Evolutionary conservation across 176 grass and related monocot genomes (phyloP), one percentile per base, ranked within the genome.

Genomic region (Musa acuminata): DNA sequence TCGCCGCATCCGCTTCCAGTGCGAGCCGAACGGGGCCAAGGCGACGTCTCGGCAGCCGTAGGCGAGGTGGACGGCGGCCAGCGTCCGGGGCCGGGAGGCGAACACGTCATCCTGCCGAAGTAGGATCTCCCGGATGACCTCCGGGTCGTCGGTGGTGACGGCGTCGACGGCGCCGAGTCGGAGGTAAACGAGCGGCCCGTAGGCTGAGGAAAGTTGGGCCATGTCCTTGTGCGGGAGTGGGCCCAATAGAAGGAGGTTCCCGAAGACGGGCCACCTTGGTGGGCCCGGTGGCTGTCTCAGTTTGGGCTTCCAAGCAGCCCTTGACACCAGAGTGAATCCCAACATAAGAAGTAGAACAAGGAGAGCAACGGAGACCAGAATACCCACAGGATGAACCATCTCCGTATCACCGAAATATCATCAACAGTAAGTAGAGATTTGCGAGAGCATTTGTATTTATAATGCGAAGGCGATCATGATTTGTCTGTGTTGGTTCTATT

Each of bases 71-170:
- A 85, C 76, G 20, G 88, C 90, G n/a, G 94, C 84, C 9, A 91
- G 72, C 53, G 90, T 93, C 52, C 86, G 82, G 69, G 94, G 90
- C 24, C 94, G 82, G 13, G 94, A 98, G 43, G 90, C 94, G 53
- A 98, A 98, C 24, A 89, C 78, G 66, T 93, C 90, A 50, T 98
- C 94, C 75, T 93, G 94, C 52, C 77, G 78, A 71, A 98, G 77
- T 35, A 98, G 86, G 59, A 98, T 98, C 74, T 98, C 94, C 54
- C 85, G 84, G 82, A 98, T 93, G 69, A 93, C 90, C 53, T 89
- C 88, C 5, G 94, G 86, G 54, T 98, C 90, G 72, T 91, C 88
- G 10, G 88, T 98, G 64, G 90, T 98, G 84, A 93, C 89, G 24
- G 90, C 94, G 76, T 98, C 78, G 0, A 98, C 87, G 8, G 76